These are phyloP conservation scores for Nasturtium officinale DNA, from an alignment of 345 rosid species.

Conservation along the genomic window DNA sequence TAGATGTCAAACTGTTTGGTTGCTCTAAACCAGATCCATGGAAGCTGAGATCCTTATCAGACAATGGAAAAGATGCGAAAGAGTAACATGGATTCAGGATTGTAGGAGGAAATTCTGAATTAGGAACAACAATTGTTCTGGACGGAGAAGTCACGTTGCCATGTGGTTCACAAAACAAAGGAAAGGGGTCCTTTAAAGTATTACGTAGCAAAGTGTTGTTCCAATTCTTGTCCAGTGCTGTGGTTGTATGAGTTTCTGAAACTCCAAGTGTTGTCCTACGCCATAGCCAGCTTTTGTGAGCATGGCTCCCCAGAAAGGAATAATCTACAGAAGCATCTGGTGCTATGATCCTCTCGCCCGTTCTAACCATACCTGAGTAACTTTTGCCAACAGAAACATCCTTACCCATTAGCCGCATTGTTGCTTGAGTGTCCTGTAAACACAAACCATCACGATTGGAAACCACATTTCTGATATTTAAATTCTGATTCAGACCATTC, in stretches of 20 bases:
- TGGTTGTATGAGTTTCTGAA: constrained; percentile 32
- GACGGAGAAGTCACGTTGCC: constrained; percentile 38
- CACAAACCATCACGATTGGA: constrained; percentile 38
- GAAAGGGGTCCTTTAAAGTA: constrained; percentile 31
- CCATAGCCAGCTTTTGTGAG: constrained; percentile 40
- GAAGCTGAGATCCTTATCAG: constrained; percentile 37
- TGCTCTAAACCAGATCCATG: constrained; percentile 41
- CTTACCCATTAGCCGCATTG: constrained; percentile 76
- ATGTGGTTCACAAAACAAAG: constrained; percentile 45
- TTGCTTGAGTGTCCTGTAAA: constrained; percentile 46
- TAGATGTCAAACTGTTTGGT: constrained; percentile 38
- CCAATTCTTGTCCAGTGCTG: constrained; percentile 35
- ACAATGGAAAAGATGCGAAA: constrained; percentile 1
- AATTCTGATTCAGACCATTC: constrained; percentile 34
- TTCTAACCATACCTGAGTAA: constrained; percentile 48
- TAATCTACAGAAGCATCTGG: constrained; percentile 36
- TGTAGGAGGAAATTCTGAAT: constrained; percentile 37
- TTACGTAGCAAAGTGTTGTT: constrained; percentile 23
- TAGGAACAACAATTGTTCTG: constrained; percentile 34
- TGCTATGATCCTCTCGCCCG: constrained; percentile 49
- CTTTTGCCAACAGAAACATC: constrained; percentile 60
- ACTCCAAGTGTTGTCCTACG: constrained; percentile 35
- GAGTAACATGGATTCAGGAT: constrained; percentile 31
- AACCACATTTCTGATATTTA: constrained; percentile 27
- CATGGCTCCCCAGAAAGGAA: constrained; percentile 27